These are phyloP conservation scores for Papilionanthe hybrid DNA, from an alignment of 116 monocot species.

Conservation along the genomic window DNA sequence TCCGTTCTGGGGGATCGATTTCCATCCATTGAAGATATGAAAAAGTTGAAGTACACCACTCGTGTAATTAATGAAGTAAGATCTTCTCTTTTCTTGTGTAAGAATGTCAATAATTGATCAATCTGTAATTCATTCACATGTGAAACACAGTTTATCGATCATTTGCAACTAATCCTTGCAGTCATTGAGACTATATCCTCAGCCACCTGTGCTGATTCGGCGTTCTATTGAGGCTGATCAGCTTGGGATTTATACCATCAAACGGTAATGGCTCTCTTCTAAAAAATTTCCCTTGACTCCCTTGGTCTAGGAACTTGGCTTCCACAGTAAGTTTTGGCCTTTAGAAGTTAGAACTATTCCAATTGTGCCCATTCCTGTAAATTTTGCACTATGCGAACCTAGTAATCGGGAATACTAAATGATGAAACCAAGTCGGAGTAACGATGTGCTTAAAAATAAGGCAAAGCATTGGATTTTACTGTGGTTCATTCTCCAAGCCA, in stretches of 20 bases:
- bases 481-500: no score
- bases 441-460: no score
- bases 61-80: slow-evolving; percentile 96
- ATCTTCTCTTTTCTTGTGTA: not conserved
- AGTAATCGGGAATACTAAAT: no score
- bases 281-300: not conserved
- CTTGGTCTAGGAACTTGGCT: no score
- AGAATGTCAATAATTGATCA: not conserved
- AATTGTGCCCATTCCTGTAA: no score
- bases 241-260: slow-evolving; percentile 75
- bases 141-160: not conserved
- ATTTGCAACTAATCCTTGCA: slow-evolving; percentile 28
- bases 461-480: no score
- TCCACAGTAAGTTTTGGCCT: no score
- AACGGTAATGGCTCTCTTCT: slow-evolving; percentile 32
- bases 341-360: no score
- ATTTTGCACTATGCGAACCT: no score
- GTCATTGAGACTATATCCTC: slow-evolving; percentile 95
- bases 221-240: slow-evolving; percentile 83
- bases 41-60: slow-evolving; percentile 80
- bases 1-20: slow-evolving; percentile 72
- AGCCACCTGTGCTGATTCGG: slow-evolving; percentile 89
- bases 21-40: slow-evolving; percentile 86
- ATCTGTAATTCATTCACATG: not conserved
- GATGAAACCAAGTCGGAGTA: no score